A percentile compares a stretch with the other conserved stretches of the same genome.
Evolutionary conservation across 768 basidiomycete genomes (phyloP).

Genomic region (Lactarius indigo): DNA sequence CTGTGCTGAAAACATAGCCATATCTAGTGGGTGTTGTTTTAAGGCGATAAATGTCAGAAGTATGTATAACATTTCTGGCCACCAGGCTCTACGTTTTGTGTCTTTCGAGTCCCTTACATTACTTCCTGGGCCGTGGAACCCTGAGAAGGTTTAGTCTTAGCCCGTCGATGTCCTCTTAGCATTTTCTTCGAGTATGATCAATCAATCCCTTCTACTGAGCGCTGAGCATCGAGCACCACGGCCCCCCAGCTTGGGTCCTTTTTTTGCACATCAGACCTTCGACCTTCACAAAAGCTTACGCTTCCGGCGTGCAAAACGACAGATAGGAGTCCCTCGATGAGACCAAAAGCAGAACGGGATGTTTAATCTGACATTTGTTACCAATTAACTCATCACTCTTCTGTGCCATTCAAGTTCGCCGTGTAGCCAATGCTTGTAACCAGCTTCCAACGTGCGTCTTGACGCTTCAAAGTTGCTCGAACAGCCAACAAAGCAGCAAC

Average conservation of each 20-base stretch:
- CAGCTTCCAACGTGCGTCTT: not conserved
- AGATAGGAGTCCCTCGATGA: not conserved
- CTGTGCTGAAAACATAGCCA: constrained; percentile 17
- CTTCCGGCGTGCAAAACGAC: not conserved
- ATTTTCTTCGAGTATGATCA: not conserved
- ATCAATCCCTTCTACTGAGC: not conserved
- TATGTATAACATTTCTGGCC: not conserved
- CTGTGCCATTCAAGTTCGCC: not conserved
- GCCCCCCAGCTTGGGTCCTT: not conserved
- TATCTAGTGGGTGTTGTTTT: not conserved
- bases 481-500: not conserved
- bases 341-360: not conserved
- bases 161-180: not conserved
- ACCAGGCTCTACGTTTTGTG: not conserved
- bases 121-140: not conserved
- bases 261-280: not conserved
- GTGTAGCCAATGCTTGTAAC: not conserved
- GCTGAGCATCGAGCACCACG: no score
- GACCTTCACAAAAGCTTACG: not conserved
- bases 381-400: not conserved
- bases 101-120: not conserved
- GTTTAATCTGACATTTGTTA: not conserved
- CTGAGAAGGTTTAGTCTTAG: not conserved
- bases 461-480: not conserved
- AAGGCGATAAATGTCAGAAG: not conserved